A percentile compares a stretch with the other conserved stretches of the same genome.
These are phyloP conservation scores for Rubroboletus pulcherrimus DNA, from an alignment of 768 basidiomycete species.

Conservation along the genomic window DNA sequence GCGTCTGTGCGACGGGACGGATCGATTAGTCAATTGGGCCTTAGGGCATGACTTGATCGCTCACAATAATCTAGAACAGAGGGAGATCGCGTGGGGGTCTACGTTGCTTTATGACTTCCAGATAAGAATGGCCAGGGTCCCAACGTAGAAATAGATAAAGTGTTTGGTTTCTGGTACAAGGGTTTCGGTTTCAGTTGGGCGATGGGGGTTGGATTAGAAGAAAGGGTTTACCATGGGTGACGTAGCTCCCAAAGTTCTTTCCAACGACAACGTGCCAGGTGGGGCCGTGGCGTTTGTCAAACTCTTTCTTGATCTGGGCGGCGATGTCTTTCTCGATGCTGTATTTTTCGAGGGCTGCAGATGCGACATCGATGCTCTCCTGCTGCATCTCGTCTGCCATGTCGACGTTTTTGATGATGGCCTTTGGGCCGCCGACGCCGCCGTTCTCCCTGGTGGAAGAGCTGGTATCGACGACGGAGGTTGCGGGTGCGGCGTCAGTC, in stretches of 20 bases:
- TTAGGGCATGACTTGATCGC: not conserved
- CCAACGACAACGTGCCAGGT: constrained; percentile 99
- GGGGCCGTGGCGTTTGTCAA: constrained; percentile 86
- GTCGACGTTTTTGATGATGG: constrained; percentile 94
- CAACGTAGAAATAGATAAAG: constrained; percentile 99
- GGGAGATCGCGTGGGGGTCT: constrained; percentile 4
- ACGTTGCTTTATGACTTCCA: constrained; percentile 74
- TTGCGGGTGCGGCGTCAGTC: constrained; percentile 58
- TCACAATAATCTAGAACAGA: constrained; percentile 25
- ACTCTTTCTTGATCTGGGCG: constrained; percentile 97
- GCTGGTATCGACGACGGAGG: constrained; percentile 51
- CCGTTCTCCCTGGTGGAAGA: constrained; percentile 39
- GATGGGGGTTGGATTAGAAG: not conserved
- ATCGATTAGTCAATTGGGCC: not conserved
- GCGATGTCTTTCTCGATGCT: constrained; percentile 98
- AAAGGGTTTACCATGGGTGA: constrained; percentile 78
- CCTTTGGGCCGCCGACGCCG: constrained; percentile 55
- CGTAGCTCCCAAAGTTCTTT: constrained; percentile 98
- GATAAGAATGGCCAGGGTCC: constrained; percentile 86
- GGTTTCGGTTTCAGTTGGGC: constrained; percentile 11
- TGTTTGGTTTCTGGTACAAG: constrained; percentile 81
- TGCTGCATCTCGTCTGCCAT: constrained; percentile 98
- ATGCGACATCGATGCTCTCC: constrained; percentile 85
- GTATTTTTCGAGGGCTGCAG: constrained; percentile 82
- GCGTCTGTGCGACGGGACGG: constrained; percentile 8